Base-by-base conservation (phyloP, 2,329 filamentous ascomycete genomes). In the Parastagonospora nodorum region DNA sequence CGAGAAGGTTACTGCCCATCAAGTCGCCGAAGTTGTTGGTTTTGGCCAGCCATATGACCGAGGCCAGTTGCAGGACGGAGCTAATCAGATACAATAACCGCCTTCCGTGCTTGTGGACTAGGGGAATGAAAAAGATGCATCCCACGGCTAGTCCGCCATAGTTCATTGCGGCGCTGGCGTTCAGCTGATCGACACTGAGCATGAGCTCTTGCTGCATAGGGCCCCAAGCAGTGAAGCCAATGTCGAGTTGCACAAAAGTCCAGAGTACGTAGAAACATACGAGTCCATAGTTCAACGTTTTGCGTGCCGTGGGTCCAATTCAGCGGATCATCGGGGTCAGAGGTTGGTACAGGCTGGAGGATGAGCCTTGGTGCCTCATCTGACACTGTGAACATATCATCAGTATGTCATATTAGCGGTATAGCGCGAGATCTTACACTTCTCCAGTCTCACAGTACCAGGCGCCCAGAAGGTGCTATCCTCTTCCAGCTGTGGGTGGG, bases 31-130 rank as follows among this genome's bases (percentile, higher is more conserved):
- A 66, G 0, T 66, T 79, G 27, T 74, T 53, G 33, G 77, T 74
- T 14, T 67, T 71, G 0, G 80, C 80, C 4, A 68, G 68, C 79
- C 79, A 82, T 16, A 76, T 58, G n/a, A 65, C 58, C 1, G 68
- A 57, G 0, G 50, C 74, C 32, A 77, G 67, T 41, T 77, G 74
- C 1, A 76, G 56, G 0, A 67, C 57, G 0, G 71, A 69, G 57
- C 75, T 79, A 45, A 79, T 42, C 14, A 81, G 51, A 49, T 80
- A 81, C 1, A 80, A 53, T 2, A 77, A 75, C 10, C 79, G 73
- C 4, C 78, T 66, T 1, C 79, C 78, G 45, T 72, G 80, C 39
- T 79, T 80, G 42, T 77, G 63, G 2, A 75, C 75, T 30, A 81
- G 75, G 0, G 78, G 78, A 1, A 80, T 73, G 32, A 81, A 63